Percentiles rank a stretch among this genome's conserved stretches.
These are phyloP conservation scores for Brassica incana DNA, from an alignment of 345 rosid species.

Conservation along the genomic window DNA sequence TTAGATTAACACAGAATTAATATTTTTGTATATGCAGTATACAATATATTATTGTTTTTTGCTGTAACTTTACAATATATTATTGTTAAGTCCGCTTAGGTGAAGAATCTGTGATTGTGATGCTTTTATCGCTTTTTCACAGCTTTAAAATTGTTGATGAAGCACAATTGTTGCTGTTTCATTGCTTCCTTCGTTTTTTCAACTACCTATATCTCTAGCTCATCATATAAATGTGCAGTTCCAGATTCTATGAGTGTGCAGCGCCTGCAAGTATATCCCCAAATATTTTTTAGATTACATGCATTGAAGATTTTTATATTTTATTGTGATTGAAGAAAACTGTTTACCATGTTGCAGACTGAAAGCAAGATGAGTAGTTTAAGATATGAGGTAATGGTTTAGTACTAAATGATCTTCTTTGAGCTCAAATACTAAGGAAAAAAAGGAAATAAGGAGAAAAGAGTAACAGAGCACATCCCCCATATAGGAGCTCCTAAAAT, in stretches of 20 bases:
- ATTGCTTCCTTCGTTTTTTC: conserved; percentile 40
- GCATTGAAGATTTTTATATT: not conserved
- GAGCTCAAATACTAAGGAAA: conserved; percentile 58
- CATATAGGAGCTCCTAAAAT: conserved; percentile 74
- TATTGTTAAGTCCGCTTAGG: conserved; percentile 33
- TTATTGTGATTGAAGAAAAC: not conserved
- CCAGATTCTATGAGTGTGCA: conserved; percentile 49
- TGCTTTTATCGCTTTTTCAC: conserved; percentile 33
- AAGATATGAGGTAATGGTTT: conserved; percentile 50
- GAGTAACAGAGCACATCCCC: conserved; percentile 89
- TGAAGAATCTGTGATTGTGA: conserved; percentile 24
- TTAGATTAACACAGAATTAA: too few species aligned
- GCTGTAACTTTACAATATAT: not conserved
- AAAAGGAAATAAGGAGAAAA: conserved; percentile 65
- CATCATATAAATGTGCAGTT: conserved; percentile 57
- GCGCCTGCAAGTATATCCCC: conserved; percentile 55
- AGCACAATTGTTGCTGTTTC: conserved; percentile 56
- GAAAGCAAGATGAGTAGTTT: conserved; percentile 58
- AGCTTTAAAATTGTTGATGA: conserved; percentile 49
- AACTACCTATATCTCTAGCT: conserved; percentile 42
- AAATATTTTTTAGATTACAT: not conserved
- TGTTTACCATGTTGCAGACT: conserved; percentile 58
- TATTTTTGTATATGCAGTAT: too few species aligned
- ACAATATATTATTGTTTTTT: too few species aligned
- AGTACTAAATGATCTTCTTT: conserved; percentile 42